Evolutionary conservation across 441 rosid genomes (phyloP), one percentile per base, ranked within the genome.

Genomic region (Daphne laureola): DNA sequence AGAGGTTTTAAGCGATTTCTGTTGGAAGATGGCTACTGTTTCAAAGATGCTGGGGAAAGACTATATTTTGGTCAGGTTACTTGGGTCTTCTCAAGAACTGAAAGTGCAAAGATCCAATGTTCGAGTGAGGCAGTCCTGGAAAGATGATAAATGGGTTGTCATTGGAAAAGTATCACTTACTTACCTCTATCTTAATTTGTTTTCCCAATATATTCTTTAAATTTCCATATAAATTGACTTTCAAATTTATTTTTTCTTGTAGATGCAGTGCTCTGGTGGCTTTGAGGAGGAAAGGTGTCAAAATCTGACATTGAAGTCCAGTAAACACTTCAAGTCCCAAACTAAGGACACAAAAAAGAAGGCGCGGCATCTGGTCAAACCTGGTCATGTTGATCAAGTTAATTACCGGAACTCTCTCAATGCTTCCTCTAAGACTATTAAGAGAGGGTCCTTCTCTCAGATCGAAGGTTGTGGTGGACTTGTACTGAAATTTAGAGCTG

Each of bases 1-100:
- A 2, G 97, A 90, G 81, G 89, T 87, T 55, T 77, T 74, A 51
- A 64, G 79, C 27, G 64, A 58, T 57, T 68, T 73, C 64, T 79
- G 77, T 14, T 90, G 97, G 97, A 90, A 78, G 77, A 79, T 79
- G 76, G 97, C 87, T 12, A 81, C 76, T 12, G 70, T 86, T 42
- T 73, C 70, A 5, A 73, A 74, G 66, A 70, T 78, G 58, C 68
- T 75, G 71, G 73, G 69, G 41, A 70, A 64, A 51, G 69, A 63
- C 15, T 53, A 61, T 51, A 64, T 64, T 61, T 59, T 81, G 79
- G 80, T 83, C 17, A 78, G 91, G 68, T 61, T 84, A 47, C 66
- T 79, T 51, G 94, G 95, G 44, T 82, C 89, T 16, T 78, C 83
- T 41, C 31, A 73, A 48, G 80, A 84, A 65, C 61, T 87, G 57